These are phyloP conservation scores for Smittium mucronatum DNA, from an alignment of 371 early-diverging fungal genomes.

Conservation along the genomic window DNA sequence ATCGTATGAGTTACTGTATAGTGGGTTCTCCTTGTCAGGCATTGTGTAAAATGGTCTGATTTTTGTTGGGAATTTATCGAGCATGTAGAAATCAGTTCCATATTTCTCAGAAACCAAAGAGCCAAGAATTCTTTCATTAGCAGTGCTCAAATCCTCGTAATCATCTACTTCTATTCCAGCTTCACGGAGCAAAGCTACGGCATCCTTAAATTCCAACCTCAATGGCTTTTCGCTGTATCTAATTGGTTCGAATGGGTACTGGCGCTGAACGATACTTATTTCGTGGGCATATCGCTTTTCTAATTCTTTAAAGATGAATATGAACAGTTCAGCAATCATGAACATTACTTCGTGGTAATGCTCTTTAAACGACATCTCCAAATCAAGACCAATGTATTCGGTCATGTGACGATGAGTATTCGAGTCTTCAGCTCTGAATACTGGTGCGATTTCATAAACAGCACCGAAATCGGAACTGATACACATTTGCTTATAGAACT, in stretches of 20 bases:
- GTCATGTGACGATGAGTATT: conserved; percentile 99
- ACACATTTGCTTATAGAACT: conserved; percentile 99
- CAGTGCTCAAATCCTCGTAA: conserved; percentile 87
- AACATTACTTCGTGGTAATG: conserved; percentile 97
- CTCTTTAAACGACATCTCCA: conserved; percentile 98
- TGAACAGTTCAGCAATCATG: conserved; percentile 83
- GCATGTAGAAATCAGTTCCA: conserved; percentile 96
- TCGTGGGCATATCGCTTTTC: conserved; percentile 69
- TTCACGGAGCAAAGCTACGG: conserved; percentile 82
- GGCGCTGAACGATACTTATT: conserved; percentile 77
- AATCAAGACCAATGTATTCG: conserved; percentile 98
- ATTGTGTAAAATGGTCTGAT: conserved; percentile 99
- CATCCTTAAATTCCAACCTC: conserved; percentile 80
- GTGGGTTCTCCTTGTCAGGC: conserved; percentile 77
- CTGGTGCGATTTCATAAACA: conserved; percentile 98
- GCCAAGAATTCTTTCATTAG: conserved; percentile 89
- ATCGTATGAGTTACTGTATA: conserved; percentile 98
- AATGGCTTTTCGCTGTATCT: conserved; percentile 77
- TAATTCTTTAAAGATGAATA: conserved; percentile 80
- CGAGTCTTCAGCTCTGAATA: conserved; percentile 98
- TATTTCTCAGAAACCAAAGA: conserved; percentile 88
- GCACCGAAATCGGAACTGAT: conserved; percentile 96
- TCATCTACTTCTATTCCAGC: conserved; percentile 86
- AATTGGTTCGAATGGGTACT: conserved; percentile 89
- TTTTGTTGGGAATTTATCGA: conserved; percentile 97